Base-by-base conservation (phyloP, 768 basidiomycete genomes). In the Phaeotremella skinneri region DNA sequence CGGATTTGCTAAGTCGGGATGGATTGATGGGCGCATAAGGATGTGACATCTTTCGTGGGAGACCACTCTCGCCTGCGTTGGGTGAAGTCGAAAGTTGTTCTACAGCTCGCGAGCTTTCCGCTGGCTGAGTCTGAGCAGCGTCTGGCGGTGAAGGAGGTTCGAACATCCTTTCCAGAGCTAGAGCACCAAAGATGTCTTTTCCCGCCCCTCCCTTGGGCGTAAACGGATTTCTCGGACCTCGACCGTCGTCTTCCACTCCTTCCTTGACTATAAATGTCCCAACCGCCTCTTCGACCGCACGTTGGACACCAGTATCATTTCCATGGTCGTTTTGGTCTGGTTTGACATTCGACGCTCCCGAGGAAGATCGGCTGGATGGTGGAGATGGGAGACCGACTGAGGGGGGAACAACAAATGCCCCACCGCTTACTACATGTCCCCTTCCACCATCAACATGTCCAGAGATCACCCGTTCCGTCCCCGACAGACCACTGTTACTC, bases 81-180 rank as follows among this genome's bases (percentile, higher is more conserved):
- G 59, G 49, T 17, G n/a, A n/a, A n/a, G 55, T 45, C 43, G 56
- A 59, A 32, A 45, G 32, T 39, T 32, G 41, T 11, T 59, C 48
- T 29, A 75, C 27, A 58, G 65, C 37, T 55, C 43, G 55, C 31
- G 39, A 58, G 52, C 56, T 60, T 63, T 30, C 78, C 70, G n/a
- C 68, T 62, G 0, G 78, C 78, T 4, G 68, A 68, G 53, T 78
- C 73, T 30, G 52, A 7, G 34, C 56, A 51, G 67, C 64, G 17
- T 76, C 68, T 4, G 88, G 89, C 3, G 90, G 90, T 5, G 90
- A 89, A 0, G 92, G 92, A 6, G 92, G 92, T 61, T 93, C 89
- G 65, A 94, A 96, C 89, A 96, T 91, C 55, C 82, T 83, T 77
- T 96, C 91, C 7, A 96, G 81, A 25, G 87, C 86, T 43, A 63